A percentile compares a stretch with the other conserved stretches of the same genome.
Evolutionary conservation across 2,329 filamentous ascomycete genomes (phyloP).

Genomic region (Ophiostoma piceae): DNA sequence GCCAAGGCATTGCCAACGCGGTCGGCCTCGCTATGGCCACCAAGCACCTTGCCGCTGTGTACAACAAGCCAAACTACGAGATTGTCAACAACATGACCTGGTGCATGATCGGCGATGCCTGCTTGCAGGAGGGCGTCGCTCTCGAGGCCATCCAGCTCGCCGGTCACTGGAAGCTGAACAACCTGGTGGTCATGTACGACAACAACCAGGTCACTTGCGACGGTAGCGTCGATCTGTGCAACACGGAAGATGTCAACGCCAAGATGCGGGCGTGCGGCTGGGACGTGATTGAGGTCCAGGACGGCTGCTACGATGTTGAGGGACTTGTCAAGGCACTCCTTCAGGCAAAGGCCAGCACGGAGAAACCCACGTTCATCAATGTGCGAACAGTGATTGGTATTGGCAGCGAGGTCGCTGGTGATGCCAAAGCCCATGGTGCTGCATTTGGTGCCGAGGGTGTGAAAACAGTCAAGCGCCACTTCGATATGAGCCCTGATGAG

Average conservation of each 20-base stretch:
- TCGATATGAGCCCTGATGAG: neutral
- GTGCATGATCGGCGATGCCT: constrained; percentile 55
- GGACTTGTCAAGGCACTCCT: constrained; percentile 37
- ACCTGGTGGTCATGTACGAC: constrained; percentile 54
- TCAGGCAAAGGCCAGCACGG: constrained; percentile 30
- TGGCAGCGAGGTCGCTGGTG: constrained; percentile 42
- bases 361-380: constrained; percentile 45
- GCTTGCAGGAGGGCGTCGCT: constrained; percentile 53
- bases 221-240: constrained; percentile 49
- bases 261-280: constrained; percentile 55
- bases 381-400: constrained; percentile 52
- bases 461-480: neutral
- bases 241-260: constrained; percentile 35
- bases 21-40: constrained; percentile 55
- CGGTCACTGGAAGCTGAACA: constrained; percentile 51
- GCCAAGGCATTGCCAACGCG: constrained; percentile 56
- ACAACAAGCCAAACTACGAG: constrained; percentile 46
- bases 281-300: constrained; percentile 49
- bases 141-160: constrained; percentile 54
- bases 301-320: constrained; percentile 49
- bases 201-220: constrained; percentile 59
- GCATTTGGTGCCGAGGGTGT: constrained; percentile 51
- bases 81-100: constrained; percentile 45
- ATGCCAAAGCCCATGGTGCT: constrained; percentile 53
- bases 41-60: constrained; percentile 51